A percentile compares a stretch with the other conserved stretches of the same genome.
Conservation (phyloP, 345 rosid species). For the Rubroshorea leprosula region DNA sequence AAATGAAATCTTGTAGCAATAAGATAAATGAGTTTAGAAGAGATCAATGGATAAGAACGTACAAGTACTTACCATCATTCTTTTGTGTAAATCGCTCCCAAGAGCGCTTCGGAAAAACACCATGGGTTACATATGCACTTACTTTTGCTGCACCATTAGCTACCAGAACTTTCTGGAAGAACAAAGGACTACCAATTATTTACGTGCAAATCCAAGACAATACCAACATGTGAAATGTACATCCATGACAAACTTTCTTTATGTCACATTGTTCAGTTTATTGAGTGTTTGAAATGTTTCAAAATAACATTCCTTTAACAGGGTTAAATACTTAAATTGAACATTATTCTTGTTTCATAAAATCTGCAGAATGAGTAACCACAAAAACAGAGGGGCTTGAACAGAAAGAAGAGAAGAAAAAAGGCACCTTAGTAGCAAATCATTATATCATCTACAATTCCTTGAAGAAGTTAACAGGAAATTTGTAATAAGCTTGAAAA, state of each 20-base stretch:
- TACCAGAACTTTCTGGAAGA: constrained; percentile 78
- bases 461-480: too few relatives aligned
- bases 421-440: background rate
- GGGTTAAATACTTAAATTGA: background rate
- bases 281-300: background rate
- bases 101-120: constrained; percentile 85
- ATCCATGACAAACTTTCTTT: background rate
- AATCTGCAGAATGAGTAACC: too few relatives aligned
- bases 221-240: background rate
- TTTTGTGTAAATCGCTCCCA: constrained; percentile 80
- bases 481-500: background rate
- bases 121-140: constrained; percentile 95
- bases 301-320: background rate
- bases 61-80: constrained; percentile 41
- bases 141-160: constrained; percentile 89
- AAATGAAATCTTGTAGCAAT: constrained; percentile 9
- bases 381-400: background rate
- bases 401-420: background rate
- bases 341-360: background rate
- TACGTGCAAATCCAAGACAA: background rate
- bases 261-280: background rate
- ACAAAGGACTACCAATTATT: background rate
- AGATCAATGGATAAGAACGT: background rate
- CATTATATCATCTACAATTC: background rate
- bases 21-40: constrained; percentile 2